A percentile compares a stretch with the other conserved stretches of the same genome.
Conservation (phyloP, 2,329 filamentous ascomycete species). For the Fusarium sambucinum region DNA sequence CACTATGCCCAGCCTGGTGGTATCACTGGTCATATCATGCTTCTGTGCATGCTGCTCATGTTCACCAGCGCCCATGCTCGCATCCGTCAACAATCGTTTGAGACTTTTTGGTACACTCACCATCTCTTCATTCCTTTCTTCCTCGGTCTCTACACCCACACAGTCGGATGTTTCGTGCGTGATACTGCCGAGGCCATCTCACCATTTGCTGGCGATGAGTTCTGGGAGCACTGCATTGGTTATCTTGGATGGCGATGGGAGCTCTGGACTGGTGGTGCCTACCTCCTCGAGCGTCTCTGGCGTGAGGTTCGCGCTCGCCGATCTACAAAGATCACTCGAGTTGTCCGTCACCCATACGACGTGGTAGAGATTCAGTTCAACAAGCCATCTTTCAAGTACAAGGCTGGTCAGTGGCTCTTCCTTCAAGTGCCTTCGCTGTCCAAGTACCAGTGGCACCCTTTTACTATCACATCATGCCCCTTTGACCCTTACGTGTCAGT, state of each 20-base stretch:
- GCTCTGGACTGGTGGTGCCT: constrained; percentile 84
- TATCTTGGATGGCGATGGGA: constrained; percentile 99
- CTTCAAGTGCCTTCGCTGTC: constrained; percentile 92
- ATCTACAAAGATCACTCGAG: constrained; percentile 89
- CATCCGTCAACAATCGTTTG: constrained; percentile 96
- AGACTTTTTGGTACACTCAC: constrained; percentile 99
- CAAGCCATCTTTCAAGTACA: constrained; percentile 98
- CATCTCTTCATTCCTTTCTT: constrained; percentile 98
- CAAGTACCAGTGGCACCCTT: constrained; percentile 95
- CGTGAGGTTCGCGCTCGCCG: constrained; percentile 88
- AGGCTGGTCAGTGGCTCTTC: constrained; percentile 98
- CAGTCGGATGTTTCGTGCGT: constrained; percentile 95
- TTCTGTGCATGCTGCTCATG: constrained; percentile 98
- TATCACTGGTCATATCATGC: constrained; percentile 96
- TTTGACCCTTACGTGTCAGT: constrained; percentile 95
- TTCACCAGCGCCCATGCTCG: constrained; percentile 95
- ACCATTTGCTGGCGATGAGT: constrained; percentile 83
- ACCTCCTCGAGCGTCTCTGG: constrained; percentile 88
- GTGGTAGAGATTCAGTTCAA: constrained; percentile 97
- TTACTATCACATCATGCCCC: constrained; percentile 98
- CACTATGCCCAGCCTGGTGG: constrained; percentile 91
- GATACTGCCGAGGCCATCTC: constrained; percentile 79
- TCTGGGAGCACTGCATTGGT: constrained; percentile 94
- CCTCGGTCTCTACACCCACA: constrained; percentile 93
- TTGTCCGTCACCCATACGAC: constrained; percentile 96